These are phyloP conservation scores for Penicillium sp. DNA, from an alignment of 2,329 filamentous ascomycete genomes.

Conservation along the genomic window DNA sequence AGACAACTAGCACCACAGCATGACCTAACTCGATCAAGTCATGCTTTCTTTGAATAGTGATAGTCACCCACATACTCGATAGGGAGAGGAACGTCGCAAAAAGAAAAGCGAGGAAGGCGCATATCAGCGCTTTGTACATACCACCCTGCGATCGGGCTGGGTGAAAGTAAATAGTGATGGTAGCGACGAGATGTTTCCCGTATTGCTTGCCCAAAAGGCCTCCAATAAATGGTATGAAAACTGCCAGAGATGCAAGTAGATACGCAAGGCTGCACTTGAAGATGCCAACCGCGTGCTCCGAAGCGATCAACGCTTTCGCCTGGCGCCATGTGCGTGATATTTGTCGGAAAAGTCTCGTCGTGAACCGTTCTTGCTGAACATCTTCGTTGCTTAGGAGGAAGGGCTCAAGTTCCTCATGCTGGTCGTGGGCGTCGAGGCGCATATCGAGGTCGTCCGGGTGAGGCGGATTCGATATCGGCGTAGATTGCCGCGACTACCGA, in stretches of 20 bases:
- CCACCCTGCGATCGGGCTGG: slow-evolving; percentile 86
- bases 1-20: slow-evolving; percentile 77
- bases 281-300: slow-evolving; percentile 77
- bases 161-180: slow-evolving; percentile 93
- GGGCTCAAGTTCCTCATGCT: slow-evolving; percentile 2
- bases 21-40: slow-evolving; percentile 75
- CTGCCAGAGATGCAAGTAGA: slow-evolving; percentile 82
- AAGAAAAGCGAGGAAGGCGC: slow-evolving; percentile 76
- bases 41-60: slow-evolving; percentile 73
- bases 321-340: slow-evolving; percentile 3
- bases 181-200: slow-evolving; percentile 92
- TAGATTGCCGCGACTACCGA: background rate
- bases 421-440: background rate
- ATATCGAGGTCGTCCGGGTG: background rate
- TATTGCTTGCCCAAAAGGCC: slow-evolving; percentile 79
- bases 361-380: background rate
- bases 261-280: slow-evolving; percentile 93
- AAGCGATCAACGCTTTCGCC: slow-evolving; percentile 47
- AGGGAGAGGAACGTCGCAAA: slow-evolving; percentile 79
- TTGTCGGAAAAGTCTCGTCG: background rate
- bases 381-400: background rate
- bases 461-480: slow-evolving; percentile 1
- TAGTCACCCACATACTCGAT: slow-evolving; percentile 83
- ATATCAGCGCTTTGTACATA: slow-evolving; percentile 83
- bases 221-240: slow-evolving; percentile 77